Base-by-base conservation (phyloP, 768 basidiomycete species). In the Exidia glandulosa region DNA sequence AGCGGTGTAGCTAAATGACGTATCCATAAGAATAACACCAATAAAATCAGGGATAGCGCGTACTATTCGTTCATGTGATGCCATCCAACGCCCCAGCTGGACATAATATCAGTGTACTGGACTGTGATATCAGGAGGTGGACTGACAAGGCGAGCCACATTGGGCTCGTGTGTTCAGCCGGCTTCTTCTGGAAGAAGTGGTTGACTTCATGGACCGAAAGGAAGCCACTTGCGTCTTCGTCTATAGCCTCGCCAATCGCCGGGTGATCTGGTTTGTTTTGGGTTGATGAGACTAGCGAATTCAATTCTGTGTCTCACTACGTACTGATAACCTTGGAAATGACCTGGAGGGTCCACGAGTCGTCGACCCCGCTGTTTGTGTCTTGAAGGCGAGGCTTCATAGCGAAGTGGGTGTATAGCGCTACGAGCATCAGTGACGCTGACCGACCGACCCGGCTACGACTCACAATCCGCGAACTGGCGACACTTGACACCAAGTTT, bases 201-300 rank as follows among this genome's bases (percentile, higher is more conserved):
- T 59, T 59, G 58, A 59, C 58, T 31, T 59, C 58, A 31, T 59
- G 31, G 13, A 59, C 14, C 58, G 58, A 59, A 31, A 59, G 41
- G 27, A 59, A 59, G 23, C 58, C 58, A 48, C 58, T 59, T 23
- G 37, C 34, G 30, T 59, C 58, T 48, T 59, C 58, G 6, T 59
- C 58, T 2, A 59, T 59, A 16, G 58, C 58, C 23, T 59, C 58
- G 29, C 58, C 58, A 31, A 59, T 59, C 27, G 58, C 58, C 9
- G 58, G 58, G 48, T 59, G 58, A 31, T 59, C 58, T 59, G 41
- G 16, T 2, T 2, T 16, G 41, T 2, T 47, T 13, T 23, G 10
- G 29, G 30, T 16, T 27, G 12, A 32, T 31, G 9, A 58, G 57
- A 25, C 10, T 13, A 58, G 57, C 5, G 34, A n/a, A n/a, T 14